Percentiles rank a stretch among this genome's conserved stretches.
phyloP scores from a whole-genome alignment of 1,139 yeast genomes.

The Suhomyces wounanorum region DNA sequence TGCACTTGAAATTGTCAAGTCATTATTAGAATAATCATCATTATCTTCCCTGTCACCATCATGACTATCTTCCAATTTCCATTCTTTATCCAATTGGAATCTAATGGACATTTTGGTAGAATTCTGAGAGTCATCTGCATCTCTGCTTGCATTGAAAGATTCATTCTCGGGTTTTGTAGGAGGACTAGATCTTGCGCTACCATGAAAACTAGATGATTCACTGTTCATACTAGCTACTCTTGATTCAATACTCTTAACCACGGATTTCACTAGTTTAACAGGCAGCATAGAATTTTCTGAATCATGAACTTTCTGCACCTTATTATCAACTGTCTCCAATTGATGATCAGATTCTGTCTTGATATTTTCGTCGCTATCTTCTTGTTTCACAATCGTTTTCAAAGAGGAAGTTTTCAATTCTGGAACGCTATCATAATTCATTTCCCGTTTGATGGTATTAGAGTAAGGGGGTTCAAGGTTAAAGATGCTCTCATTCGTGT shows the following conservation, averaged over 20 bases:
- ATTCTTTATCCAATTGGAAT: conserved; percentile 39
- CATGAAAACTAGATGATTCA: conserved; percentile 3
- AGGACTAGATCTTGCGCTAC: neutral
- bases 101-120: conserved; percentile 33
- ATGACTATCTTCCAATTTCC: conserved; percentile 46
- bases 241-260: conserved; percentile 10
- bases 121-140: conserved; percentile 18
- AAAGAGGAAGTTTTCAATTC: neutral
- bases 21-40: conserved; percentile 32
- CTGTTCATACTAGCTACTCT: conserved; percentile 7
- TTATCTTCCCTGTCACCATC: conserved; percentile 50
- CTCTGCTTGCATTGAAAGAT: conserved; percentile 2
- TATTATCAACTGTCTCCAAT: conserved; percentile 6
- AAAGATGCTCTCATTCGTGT: neutral
- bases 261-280: conserved; percentile 12
- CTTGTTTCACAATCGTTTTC: conserved; percentile 3
- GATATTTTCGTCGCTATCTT: conserved; percentile 9
- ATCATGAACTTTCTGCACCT: conserved; percentile 6
- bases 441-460: neutral
- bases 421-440: neutral
- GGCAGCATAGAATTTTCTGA: conserved; percentile 5
- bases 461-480: conserved; percentile 3
- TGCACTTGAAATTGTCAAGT: conserved; percentile 16
- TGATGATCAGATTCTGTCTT: conserved; percentile 9
- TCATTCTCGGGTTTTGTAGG: neutral